Percentiles rank a stretch among this genome's conserved stretches.
These are phyloP conservation scores for Fusarium succisae DNA, from an alignment of 2,329 filamentous ascomycete species.

Conservation along the genomic window DNA sequence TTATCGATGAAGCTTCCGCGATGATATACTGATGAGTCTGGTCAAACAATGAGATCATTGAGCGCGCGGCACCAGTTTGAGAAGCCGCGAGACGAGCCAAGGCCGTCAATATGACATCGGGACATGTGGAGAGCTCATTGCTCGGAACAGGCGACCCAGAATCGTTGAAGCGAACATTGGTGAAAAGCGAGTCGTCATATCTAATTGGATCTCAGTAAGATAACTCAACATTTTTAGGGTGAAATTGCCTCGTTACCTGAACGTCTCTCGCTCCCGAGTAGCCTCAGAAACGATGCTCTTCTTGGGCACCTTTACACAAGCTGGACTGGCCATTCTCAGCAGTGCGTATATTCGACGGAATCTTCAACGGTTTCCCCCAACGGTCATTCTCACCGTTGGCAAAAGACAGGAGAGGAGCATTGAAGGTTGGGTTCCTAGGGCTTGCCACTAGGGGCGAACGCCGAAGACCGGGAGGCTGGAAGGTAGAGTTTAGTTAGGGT, in stretches of 20 bases:
- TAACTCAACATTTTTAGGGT: not conserved
- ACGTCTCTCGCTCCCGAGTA: slow-evolving; percentile 46
- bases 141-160: slow-evolving; percentile 34
- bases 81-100: slow-evolving; percentile 60
- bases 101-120: slow-evolving; percentile 55
- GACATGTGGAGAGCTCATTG: slow-evolving; percentile 41
- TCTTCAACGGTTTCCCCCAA: not conserved
- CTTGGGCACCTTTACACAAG: slow-evolving; percentile 5
- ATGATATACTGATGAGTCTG: slow-evolving; percentile 58
- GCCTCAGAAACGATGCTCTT: slow-evolving; percentile 37
- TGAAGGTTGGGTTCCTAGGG: not conserved
- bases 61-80: slow-evolving; percentile 52
- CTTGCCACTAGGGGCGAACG: not conserved
- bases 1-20: slow-evolving; percentile 59
- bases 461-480: slow-evolving; percentile 13
- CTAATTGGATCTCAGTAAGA: not conserved
- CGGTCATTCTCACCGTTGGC: not conserved
- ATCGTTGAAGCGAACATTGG: slow-evolving; percentile 38
- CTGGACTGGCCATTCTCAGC: slow-evolving; percentile 2
- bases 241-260: slow-evolving; percentile 36
- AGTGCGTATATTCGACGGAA: not conserved
- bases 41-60: slow-evolving; percentile 62
- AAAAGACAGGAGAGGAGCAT: not conserved
- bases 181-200: slow-evolving; percentile 19
- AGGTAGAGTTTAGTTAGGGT: not conserved